Conservation (phyloP, 2,329 filamentous ascomycete species). For the Ceratocystis colombiana region DNA sequence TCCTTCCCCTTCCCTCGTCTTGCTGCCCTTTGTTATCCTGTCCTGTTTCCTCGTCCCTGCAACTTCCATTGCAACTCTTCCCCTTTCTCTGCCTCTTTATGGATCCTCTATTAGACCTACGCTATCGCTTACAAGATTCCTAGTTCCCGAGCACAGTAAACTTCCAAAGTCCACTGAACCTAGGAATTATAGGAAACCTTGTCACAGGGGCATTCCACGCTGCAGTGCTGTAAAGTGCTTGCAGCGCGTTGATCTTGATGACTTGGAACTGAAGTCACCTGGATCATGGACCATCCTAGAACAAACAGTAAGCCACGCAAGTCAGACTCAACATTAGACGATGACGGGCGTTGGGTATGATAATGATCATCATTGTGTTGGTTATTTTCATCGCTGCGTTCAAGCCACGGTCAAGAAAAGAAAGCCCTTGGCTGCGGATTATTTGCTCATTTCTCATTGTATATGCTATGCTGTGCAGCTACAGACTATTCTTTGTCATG, state of each 20-base stretch:
- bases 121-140: conserved; percentile 1
- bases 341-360: background rate
- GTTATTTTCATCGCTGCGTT: background rate
- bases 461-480: background rate
- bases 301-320: background rate
- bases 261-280: background rate
- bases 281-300: background rate
- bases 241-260: background rate
- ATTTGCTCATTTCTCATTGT: background rate
- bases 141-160: background rate
- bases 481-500: background rate
- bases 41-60: background rate
- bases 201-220: conserved; percentile 12
- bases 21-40: background rate
- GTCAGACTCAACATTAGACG: background rate
- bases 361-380: background rate
- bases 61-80: background rate
- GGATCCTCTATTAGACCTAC: background rate
- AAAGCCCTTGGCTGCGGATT: too few species aligned
- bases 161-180: conserved; percentile 1
- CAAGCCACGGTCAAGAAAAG: too few species aligned
- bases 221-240: conserved; percentile 6
- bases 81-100: background rate
- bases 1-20: background rate
- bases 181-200: background rate